Base-by-base conservation (phyloP, 345 rosid genomes). In the Eucalyptus marginata region DNA sequence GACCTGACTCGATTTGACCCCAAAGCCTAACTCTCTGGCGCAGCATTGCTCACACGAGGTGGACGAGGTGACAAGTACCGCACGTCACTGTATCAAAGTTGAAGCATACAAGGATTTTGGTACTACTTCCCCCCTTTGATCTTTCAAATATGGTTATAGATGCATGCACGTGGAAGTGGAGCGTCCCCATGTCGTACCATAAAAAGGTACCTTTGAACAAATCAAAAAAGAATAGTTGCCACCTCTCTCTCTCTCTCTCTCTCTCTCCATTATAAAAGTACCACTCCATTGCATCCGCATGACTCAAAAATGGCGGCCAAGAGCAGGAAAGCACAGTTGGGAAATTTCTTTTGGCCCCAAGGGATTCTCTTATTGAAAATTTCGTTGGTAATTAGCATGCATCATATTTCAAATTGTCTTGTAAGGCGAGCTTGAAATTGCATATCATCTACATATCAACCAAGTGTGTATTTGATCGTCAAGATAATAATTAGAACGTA, bases 401-500 rank as follows among this genome's bases (percentile, higher is more conserved):
- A 18, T 68, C 76, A 0, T 4, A 64, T 0, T n/a, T 33, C 81
- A 71, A 71, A 71, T 33, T 33, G 80, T 18, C 79, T 16, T 31
- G 79, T 8, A 33, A 33, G 80, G 24, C 24, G 1, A 40, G 44
- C 80, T 33, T 68, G 22, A 18, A 33, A 68, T 68, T 16, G 80
- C 80, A 68, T 20, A 3, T 8, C 24, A 17, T 33, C 24, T 18
- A 10, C 80, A 33, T 17, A 5, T 68, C 80, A 68, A 68, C 13
- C 7, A 3, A 33, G 80, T 33, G 13, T 9, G 44, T 22, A 3
- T 33, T 68, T 15, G 80, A 17, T 68, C 0, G 13, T 0, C 1
- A 0, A 22, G 13, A 68, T 40, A 68, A 33, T 18, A 7, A 17
- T 68, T 68, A 33, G 36, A 31, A 66, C 0, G 3, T 27, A 8